These are phyloP conservation scores for Xylariaceae sp. DNA, from an alignment of 2,329 filamentous ascomycete genomes.

Conservation along the genomic window DNA sequence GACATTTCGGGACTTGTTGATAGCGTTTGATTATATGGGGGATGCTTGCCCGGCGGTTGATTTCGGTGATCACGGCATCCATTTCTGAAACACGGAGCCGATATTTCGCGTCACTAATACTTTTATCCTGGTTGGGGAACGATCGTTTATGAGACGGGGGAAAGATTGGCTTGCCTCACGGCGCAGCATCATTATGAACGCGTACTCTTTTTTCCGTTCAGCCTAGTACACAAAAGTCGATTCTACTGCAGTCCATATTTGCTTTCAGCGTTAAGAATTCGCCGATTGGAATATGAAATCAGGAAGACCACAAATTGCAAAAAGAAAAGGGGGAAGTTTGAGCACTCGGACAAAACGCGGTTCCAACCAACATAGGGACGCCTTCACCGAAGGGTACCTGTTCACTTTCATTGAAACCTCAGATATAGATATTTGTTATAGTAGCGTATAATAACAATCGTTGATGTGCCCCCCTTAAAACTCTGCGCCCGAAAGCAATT, in stretches of 20 bases:
- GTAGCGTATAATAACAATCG: no score
- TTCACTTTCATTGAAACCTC: no score
- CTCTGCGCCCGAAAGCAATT: background rate
- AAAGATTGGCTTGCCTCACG: conserved; percentile 36
- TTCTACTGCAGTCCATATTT: background rate
- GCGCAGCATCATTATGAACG: conserved; percentile 26
- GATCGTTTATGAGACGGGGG: conserved; percentile 23
- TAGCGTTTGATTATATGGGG: conserved; percentile 8
- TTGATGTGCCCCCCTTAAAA: no score
- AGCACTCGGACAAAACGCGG: no score
- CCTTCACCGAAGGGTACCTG: no score
- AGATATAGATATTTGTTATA: no score
- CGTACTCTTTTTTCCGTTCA: conserved; percentile 22
- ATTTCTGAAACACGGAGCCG: conserved; percentile 17
- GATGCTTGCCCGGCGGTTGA: conserved; percentile 29
- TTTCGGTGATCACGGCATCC: conserved; percentile 24
- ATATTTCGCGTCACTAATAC: conserved; percentile 12
- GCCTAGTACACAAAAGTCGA: conserved; percentile 2
- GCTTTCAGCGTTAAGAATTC: no score
- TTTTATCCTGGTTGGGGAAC: conserved; percentile 3
- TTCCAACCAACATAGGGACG: no score
- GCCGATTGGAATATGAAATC: no score
- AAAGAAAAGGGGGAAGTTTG: no score
- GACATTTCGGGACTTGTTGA: conserved; percentile 1
- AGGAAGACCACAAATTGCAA: no score